Conservation (phyloP, 2,329 filamentous ascomycete genomes). For the Curvularia spicifera region DNA sequence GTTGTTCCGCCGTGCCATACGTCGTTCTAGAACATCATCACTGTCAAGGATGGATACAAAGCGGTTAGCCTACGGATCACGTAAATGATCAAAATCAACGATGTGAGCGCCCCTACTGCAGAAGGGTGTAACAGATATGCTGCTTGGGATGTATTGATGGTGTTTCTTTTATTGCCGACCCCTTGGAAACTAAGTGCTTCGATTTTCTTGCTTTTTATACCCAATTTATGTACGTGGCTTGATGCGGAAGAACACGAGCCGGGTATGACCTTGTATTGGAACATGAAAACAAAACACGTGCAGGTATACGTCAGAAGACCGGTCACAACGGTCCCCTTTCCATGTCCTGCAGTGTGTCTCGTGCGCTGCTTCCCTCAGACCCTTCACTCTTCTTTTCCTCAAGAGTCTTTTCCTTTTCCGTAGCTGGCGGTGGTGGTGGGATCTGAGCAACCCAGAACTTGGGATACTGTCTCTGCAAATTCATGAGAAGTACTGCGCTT, state of each 20-base stretch:
- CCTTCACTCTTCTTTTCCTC: slow-evolving; percentile 17
- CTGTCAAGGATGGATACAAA: slow-evolving; percentile 7
- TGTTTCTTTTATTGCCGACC: too few species aligned
- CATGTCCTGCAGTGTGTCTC: slow-evolving; percentile 23
- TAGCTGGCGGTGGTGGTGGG: slow-evolving; percentile 26
- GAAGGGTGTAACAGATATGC: slow-evolving; percentile 25
- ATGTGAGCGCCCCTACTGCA: slow-evolving; percentile 19
- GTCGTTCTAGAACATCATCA: slow-evolving; percentile 25
- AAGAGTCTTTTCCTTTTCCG: slow-evolving; percentile 20
- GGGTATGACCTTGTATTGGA: neutral
- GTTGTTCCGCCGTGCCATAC: slow-evolving; percentile 31
- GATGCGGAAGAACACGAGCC: neutral
- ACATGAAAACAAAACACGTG: neutral
- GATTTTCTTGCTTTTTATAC: neutral
- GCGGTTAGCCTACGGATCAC: slow-evolving; percentile 19
- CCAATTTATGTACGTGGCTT: neutral
- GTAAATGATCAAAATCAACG: slow-evolving; percentile 27
- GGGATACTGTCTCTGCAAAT: slow-evolving; percentile 54
- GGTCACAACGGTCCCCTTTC: slow-evolving; percentile 24
- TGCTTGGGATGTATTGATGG: neutral
- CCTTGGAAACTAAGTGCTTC: too few species aligned
- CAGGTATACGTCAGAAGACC: neutral
- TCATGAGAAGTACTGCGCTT: slow-evolving; percentile 54
- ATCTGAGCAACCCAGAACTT: slow-evolving; percentile 55
- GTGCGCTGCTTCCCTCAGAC: slow-evolving; percentile 19